Percentiles rank a stretch among this genome's conserved stretches.
phyloP scores from a whole-genome alignment of 441 rosid genomes.

The Gossypium gossypioides region DNA sequence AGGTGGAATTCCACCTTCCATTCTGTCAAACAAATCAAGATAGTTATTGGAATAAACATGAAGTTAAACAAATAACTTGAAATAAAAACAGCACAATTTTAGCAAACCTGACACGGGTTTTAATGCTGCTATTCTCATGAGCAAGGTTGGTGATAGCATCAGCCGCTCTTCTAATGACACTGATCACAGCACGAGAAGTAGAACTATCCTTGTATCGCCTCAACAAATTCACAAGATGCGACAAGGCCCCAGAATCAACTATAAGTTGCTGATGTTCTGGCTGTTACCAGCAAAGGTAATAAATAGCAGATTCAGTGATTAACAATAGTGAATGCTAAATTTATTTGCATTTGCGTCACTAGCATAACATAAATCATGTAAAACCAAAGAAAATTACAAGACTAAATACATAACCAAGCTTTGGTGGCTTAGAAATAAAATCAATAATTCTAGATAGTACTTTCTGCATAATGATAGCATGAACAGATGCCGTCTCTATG shows the following conservation, averaged over 20 bases:
- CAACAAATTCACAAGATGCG: not conserved
- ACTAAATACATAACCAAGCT: not conserved
- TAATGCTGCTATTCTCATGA: not conserved
- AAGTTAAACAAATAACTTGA: not conserved
- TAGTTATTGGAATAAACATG: not conserved
- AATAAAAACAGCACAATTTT: not conserved
- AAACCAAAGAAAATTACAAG: not conserved
- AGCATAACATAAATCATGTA: not conserved
- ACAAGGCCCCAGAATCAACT: conserved; percentile 1
- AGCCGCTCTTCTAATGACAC: conserved; percentile 1
- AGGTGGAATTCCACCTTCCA: conserved; percentile 1
- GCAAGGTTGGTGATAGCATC: conserved; percentile 1
- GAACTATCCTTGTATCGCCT: not conserved
- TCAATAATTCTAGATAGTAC: not conserved
- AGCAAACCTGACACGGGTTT: conserved; percentile 1
- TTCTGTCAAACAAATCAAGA: not conserved
- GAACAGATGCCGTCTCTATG: not conserved
- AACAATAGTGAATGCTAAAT: not conserved
- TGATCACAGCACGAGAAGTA: not conserved
- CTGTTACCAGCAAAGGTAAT: not conserved
- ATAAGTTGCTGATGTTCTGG: not conserved
- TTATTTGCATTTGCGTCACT: not conserved
- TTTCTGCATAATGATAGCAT: not conserved
- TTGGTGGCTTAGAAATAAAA: not conserved
- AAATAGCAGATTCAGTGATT: not conserved